Base-by-base conservation (phyloP, 495 filamentous ascomycete species). In the Trichocladium uniseriatum region DNA sequence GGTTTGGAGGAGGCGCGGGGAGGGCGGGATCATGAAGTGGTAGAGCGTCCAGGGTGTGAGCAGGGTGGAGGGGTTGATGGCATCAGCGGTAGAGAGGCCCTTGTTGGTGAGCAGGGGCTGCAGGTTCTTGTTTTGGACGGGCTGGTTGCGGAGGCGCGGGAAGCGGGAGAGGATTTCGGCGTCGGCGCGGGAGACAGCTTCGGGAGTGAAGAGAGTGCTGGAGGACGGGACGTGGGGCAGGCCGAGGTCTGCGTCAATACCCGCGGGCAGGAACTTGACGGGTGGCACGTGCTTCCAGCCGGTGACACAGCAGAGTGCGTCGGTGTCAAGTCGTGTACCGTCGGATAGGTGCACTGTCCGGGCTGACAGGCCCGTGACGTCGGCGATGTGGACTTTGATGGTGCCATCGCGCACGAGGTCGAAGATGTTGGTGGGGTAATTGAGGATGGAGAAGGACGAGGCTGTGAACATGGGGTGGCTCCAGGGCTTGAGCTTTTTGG, bases 1-100 rank as follows among this genome's bases (percentile, higher is more conserved):
- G 9, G 72, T 67, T 4, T 67, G 62, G 6, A 78, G 59, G 31
- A 80, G 67, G 9, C 64, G 57, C 6, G 61, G 60, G 1, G 77
- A 73, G 0, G 83, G 71, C 0, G 86, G 85, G 0, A 83, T 75
- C 60, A 91, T 79, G 64, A 89, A 89, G 45, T 78, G 81, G 53
- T 82, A 76, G 2, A 90, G 69, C 20, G 65, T 67, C 49, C 60
- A 73, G 5, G 73, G 70, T 0, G 69, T 71, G 14, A 71, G 58
- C 0, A 53, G 40, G 14, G 60, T 62, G 31, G 60, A 67, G 0
- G 69, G 65, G 15, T 56, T 68, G 32, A 65, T 48, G 4, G 54
- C 54, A 20, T 68, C 67, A 1, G 62, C 56, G 13, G 59, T 63
- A 6, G 53, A 57, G 11, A 69, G 47, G 6, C 63, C 66, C 35